Evolutionary conservation across 441 rosid genomes (phyloP).

Genomic region (Gossypium lobatum): DNA sequence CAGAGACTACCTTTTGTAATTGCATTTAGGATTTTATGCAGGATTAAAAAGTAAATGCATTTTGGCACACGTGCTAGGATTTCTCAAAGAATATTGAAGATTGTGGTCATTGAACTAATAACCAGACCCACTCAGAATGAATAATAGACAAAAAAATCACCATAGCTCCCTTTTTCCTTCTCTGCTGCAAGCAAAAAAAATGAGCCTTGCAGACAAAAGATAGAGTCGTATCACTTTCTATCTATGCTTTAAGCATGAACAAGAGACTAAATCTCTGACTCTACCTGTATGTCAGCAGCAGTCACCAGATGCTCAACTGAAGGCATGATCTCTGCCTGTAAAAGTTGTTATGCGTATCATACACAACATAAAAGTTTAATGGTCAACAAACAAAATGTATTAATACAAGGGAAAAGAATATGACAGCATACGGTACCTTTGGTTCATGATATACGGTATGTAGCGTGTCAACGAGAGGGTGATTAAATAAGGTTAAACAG

Average conservation of each 20-base stretch:
- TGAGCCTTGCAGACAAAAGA: not conserved
- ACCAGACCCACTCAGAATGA: not conserved
- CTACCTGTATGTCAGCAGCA: slow-evolving; percentile 80
- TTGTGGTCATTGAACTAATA: not conserved
- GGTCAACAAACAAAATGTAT: slow-evolving; percentile 2
- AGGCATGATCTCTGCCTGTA: slow-evolving; percentile 83
- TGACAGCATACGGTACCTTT: slow-evolving; percentile 38
- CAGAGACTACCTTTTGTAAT: not conserved
- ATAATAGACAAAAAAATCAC: not conserved
- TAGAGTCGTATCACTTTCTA: not conserved
- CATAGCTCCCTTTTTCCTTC: not conserved
- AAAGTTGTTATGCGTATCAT: slow-evolving; percentile 13
- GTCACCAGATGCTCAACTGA: slow-evolving; percentile 66
- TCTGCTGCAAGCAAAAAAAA: not conserved
- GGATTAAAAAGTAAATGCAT: not conserved
- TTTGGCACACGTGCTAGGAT: not conserved
- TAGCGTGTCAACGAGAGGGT: slow-evolving; percentile 69
- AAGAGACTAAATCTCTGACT: not conserved
- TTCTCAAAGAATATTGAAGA: not conserved
- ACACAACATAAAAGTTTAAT: slow-evolving; percentile 11
- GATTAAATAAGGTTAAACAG: slow-evolving; percentile 76
- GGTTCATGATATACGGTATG: slow-evolving; percentile 75
- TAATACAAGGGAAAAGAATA: slow-evolving; percentile 2
- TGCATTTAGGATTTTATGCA: not conserved
- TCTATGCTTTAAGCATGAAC: slow-evolving; percentile 3